Base-by-base conservation (phyloP, 2,329 filamentous ascomycete genomes). In the Penicillium hordei region DNA sequence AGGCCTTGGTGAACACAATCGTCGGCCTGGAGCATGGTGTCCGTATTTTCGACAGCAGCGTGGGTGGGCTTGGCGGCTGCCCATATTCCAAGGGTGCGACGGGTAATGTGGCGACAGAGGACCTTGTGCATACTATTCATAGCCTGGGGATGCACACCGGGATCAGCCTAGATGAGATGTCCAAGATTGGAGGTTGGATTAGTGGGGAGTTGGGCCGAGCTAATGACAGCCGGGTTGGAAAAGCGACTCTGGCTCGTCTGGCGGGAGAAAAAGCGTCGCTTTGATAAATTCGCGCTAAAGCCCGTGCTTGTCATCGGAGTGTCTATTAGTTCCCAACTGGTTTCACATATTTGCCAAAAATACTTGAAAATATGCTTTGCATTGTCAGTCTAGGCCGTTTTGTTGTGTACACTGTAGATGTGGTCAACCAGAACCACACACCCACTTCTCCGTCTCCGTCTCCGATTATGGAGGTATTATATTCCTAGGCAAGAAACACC, bases 51-150 rank as follows among this genome's bases (percentile, higher is more conserved):
- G 86, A 88, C 65, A 81, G 82, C 50, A 85, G 84, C 49, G 86
- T 88, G 7, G 85, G 81, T 17, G 86, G 86, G 0, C 75, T 88
- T 19, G 86, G 86, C 39, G 86, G 86, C 0, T 88, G 86, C 68
- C 86, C 86, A 1, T 88, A 83, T 65, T 85, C 82, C 46, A 86
- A 86, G 31, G 86, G 86, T 4, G 86, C 86, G 7, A 88, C 85
- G 2, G 86, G 86, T 0, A 88, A 88, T 70, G 82, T 88, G 19
- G 81, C 84, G 3, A 87, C 85, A 0, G 86, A 88, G 65, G 86
- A 88, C 66, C 65, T 88, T 51, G 77, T 88, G 4, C 83, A 88
- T 67, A 81, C 79, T 4, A 71, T 88, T 55, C 83, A 88, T 63
- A 83, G 83, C 58, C 70, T 88, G 23, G 86, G 86, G 0, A 80